These are phyloP conservation scores for Neofusicoccum ribis DNA, from an alignment of 2,329 filamentous ascomycete species.

Conservation along the genomic window DNA sequence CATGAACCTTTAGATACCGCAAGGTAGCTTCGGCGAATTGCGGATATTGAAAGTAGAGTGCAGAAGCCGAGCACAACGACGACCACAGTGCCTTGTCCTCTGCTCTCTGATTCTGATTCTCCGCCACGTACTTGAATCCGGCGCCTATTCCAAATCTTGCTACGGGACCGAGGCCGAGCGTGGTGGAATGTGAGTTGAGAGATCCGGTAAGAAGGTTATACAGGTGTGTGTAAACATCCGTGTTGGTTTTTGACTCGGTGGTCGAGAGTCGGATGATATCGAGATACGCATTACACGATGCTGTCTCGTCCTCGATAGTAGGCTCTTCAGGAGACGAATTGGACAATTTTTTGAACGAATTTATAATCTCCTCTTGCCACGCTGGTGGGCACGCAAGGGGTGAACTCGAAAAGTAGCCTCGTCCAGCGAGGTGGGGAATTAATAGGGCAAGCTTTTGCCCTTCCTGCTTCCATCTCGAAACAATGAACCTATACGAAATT, in stretches of 20 bases:
- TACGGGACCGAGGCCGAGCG: constrained; percentile 12
- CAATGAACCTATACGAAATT: constrained; percentile 63
- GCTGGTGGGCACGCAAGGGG: constrained; percentile 25
- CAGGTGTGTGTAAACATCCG: constrained; percentile 27
- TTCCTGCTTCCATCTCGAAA: constrained; percentile 41
- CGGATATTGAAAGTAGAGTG: constrained; percentile 60
- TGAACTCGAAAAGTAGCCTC: constrained; percentile 9
- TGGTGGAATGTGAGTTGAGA: constrained; percentile 18
- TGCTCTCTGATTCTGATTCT: constrained; percentile 48
- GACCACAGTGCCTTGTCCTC: constrained; percentile 57
- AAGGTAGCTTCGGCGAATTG: constrained; percentile 35
- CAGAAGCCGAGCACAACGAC: constrained; percentile 64
- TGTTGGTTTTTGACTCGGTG: constrained; percentile 26
- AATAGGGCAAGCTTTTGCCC: constrained; percentile 32
- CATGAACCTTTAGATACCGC: constrained; percentile 66
- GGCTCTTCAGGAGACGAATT: background rate
- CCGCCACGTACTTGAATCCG: constrained; percentile 71
- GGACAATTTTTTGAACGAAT: constrained; percentile 63
- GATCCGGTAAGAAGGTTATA: constrained; percentile 26
- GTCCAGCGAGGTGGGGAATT: constrained; percentile 29
- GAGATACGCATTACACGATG: constrained; percentile 35
- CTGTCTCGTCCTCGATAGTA: constrained; percentile 23
- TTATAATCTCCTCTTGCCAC: constrained; percentile 55
- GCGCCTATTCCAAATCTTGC: constrained; percentile 68
- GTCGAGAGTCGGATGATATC: constrained; percentile 28